Base-by-base conservation (phyloP, 1,284 basidiomycete genomes). In the Mycena sp. region DNA sequence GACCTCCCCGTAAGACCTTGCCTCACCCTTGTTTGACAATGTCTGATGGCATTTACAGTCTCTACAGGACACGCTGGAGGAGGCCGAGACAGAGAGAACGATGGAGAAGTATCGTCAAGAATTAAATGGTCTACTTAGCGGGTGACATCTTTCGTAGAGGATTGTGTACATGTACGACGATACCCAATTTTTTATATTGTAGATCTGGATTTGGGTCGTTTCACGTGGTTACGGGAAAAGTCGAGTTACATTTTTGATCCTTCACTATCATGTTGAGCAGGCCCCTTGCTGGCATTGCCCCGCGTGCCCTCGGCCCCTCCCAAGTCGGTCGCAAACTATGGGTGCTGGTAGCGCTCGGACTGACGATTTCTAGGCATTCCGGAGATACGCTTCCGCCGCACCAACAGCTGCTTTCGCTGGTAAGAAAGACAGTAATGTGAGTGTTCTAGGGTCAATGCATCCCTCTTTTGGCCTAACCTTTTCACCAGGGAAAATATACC, bases 41-140 rank as follows among this genome's bases (percentile, higher is more conserved):
- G 30, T 56, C 60, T 30, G 61, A 29, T 37, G 55, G 3, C 14
- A 35, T 45, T 28, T 58, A 16, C 67, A 89, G 87, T 74, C 83
- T 51, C 67, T 81, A 67, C 82, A 90, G 70, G 85, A 88, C 70
- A 81, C 81, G 61, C 73, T 87, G 71, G 87, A 91, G 68, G 93
- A 95, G 70, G 91, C 91, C 72, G 92, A 93, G 77, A 88, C 87
- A 60, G 93, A 95, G 74, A 85, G 86, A 63, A 91, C 91, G 70
- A 91, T 96, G 88, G 92, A 94, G 76, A 86, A 90, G 69, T 96
- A 96, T 80, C 89, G 93, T 72, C 86, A 91, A 70, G 90, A 96
- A 74, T 84, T 96, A 69, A 89, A 93, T 64, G 94, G 94, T 54
- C 80, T 96, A 45, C 82, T 97, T 70, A 95, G 92, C 70, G 85